These are phyloP conservation scores for Oidium heveae DNA, from an alignment of 2,329 filamentous ascomycete species.

Conservation along the genomic window DNA sequence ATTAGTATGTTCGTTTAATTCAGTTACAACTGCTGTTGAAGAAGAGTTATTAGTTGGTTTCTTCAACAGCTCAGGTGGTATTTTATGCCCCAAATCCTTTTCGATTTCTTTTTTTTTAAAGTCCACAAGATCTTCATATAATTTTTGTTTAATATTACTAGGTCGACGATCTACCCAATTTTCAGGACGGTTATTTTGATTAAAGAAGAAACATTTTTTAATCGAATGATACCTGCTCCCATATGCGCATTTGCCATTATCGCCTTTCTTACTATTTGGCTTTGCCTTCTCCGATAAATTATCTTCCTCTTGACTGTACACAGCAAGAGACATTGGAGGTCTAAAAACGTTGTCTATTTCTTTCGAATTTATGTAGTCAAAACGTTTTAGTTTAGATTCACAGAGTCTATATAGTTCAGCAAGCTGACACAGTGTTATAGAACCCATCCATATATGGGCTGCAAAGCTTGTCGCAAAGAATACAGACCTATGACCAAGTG, in stretches of 20 bases:
- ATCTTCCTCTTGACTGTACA: neutral
- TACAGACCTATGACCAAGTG: neutral
- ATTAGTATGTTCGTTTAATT: neutral
- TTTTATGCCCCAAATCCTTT: neutral
- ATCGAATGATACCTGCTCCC: neutral
- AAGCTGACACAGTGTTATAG: neutral
- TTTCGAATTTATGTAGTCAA: neutral
- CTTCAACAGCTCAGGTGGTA: neutral
- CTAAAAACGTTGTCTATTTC: neutral
- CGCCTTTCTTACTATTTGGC: neutral
- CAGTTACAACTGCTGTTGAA: neutral
- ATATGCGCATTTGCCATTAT: neutral
- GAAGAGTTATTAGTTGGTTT: neutral
- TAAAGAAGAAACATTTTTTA: neutral
- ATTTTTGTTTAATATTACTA: neutral
- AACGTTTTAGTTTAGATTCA: neutral
- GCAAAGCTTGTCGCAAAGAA: neutral
- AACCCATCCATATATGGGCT: neutral
- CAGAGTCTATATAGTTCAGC: neutral
- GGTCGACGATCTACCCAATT: neutral
- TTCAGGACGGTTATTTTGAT: neutral
- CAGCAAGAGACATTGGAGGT: neutral
- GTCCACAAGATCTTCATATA: neutral
- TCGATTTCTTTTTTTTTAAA: neutral
- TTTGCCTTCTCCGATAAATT: neutral